Evolutionary conservation across 2,329 filamentous ascomycete genomes (phyloP).

Genomic region (Zymoseptoria pseudotritici): DNA sequence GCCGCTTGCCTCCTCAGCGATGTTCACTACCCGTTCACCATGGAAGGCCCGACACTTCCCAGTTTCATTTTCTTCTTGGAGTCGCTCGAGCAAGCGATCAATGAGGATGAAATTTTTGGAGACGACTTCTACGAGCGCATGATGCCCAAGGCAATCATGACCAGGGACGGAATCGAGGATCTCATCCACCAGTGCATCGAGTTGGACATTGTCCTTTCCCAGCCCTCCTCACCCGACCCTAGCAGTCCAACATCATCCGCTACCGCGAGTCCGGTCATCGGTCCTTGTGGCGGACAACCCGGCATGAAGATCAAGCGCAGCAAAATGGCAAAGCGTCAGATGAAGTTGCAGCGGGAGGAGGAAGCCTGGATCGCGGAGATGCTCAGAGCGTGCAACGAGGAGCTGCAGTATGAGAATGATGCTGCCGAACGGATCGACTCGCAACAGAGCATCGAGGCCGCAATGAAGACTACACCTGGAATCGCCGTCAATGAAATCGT

Average conservation of each 20-base stretch:
- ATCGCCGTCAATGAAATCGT: conserved; percentile 18
- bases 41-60: conserved; percentile 29
- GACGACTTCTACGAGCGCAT: conserved; percentile 38
- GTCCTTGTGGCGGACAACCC: conserved; percentile 21
- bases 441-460: conserved; percentile 18
- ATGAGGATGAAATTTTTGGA: conserved; percentile 39
- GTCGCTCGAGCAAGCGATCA: conserved; percentile 34
- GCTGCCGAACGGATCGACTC: conserved; percentile 1
- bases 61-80: conserved; percentile 36
- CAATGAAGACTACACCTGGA: conserved; percentile 13
- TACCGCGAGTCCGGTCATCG: conserved; percentile 17
- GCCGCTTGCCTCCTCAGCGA: conserved; percentile 42
- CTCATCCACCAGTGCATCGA: conserved; percentile 42
- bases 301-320: conserved; percentile 33
- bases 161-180: conserved; percentile 38
- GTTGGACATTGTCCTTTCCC: conserved; percentile 28
- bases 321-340: conserved; percentile 40
- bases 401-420: conserved; percentile 16
- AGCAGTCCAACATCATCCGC: conserved; percentile 16
- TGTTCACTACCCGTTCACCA: conserved; percentile 30
- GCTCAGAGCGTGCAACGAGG: conserved; percentile 38
- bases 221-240: conserved; percentile 19
- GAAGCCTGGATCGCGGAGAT: conserved; percentile 36
- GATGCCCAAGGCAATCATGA: conserved; percentile 36
- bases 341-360: conserved; percentile 38